Base-by-base conservation (phyloP, 495 filamentous ascomycete species). In the Neurospora tetrasperma region DNA sequence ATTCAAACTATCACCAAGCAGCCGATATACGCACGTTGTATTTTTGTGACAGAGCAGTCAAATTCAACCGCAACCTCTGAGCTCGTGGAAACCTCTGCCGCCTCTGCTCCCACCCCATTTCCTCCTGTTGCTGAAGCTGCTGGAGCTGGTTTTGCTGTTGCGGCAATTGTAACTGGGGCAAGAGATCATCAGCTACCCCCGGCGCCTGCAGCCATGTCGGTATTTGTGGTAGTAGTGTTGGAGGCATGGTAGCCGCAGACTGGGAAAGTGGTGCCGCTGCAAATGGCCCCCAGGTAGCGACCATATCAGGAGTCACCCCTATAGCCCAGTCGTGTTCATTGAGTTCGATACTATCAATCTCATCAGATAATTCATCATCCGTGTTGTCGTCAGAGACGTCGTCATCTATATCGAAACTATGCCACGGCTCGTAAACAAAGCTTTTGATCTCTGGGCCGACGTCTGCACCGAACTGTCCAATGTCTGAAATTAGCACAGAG, bases 11-110 rank as follows among this genome's bases (percentile, higher is more conserved):
- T 48, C 20, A 27, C 48, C 20, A 42, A 12, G 31, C 12, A 27
- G 27, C 40, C 18, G 35, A 70, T 48, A 10, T 66, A 54, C 73
- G 69, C 74, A 84, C 83, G 72, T 88, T 87, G 71, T 83, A 84
- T 39, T 73, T 74, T 42, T 86, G 84, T 1, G 86, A 88, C 6
- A 88, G 73, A 3, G 83, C 82, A 8, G 85, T 86, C 42, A 88
- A 78, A 40, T 88, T 88, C 42, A 83, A 80, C 5, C 86, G 79
- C 74, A 78, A 79, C 18, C 71, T 66, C 3, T 83, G 82, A 10
- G 84, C 71, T 11, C 71, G 72, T 6, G 84, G 84, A 54, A 81
- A 79, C 9, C 74, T 69, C 31, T 66, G 27, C 6, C 31, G 54
- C 7, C 27, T 27, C 23, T 66, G 23, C 46, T 54, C 46, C 23